Evolutionary conservation across 805 yeast species (phyloP).

Genomic region (Jamesozyma lodderae): DNA sequence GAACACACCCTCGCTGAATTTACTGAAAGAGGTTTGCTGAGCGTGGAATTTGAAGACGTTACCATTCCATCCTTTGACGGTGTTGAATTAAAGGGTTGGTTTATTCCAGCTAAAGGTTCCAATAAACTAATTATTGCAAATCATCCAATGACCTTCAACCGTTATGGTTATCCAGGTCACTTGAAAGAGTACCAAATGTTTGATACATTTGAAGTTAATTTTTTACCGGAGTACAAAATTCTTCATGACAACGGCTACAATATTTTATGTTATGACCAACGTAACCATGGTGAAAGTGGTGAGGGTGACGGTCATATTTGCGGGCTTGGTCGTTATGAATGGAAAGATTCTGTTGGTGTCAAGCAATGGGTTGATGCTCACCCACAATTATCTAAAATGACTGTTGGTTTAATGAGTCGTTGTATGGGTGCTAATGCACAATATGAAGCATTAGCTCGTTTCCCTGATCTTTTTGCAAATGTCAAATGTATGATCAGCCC

Average conservation of each 20-base stretch:
- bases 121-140: neutral
- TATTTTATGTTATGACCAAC: neutral
- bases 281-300: constrained; percentile 1
- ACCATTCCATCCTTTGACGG: neutral
- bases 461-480: neutral
- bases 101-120: neutral
- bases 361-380: neutral
- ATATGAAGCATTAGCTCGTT: neutral
- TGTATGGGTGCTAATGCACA: constrained; percentile 1
- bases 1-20: too few species aligned
- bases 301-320: neutral
- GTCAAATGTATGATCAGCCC: neutral
- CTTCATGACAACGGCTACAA: neutral
- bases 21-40: too few species aligned
- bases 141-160: constrained; percentile 1
- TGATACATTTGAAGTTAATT: neutral
- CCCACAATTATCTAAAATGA: neutral
- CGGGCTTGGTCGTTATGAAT: neutral
- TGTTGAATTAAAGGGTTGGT: constrained; percentile 1
- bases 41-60: neutral
- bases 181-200: neutral
- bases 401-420: neutral
- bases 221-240: neutral
- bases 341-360: constrained; percentile 1
- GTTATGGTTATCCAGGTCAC: constrained; percentile 1